Evolutionary conservation across 768 basidiomycete species (phyloP), one percentile per base, ranked within the genome.

Genomic region (Boletus fagicola): DNA sequence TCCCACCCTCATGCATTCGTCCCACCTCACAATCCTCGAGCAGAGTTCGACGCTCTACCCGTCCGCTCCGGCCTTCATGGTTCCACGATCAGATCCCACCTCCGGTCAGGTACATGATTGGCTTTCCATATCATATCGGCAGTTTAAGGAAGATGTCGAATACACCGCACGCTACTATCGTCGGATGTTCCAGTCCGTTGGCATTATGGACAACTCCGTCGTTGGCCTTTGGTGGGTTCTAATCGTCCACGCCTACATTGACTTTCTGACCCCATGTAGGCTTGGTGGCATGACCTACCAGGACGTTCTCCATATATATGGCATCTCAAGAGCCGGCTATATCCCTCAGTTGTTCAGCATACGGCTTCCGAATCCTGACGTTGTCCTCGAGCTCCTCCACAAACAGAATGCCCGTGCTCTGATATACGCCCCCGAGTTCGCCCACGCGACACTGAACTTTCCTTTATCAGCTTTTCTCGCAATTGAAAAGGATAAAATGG

Each of bases 331-430:
- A 65, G 90, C 89, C 7, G 88, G 88, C 5, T 91, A 85, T 69
- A 74, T 89, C 59, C 90, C 90, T 1, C 89, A 91, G 60, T 71
- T 91, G 16, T 88, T 91, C 76, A 88, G 87, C 67, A 74, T 90
- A 59, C 81, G 86, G n/a, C 80, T 91, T 30, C 87, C 90, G 20
- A 89, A 84, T 62, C 84, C 88, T 43, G 76, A 76, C 31, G 83
- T 91, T 42, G 79, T 91, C 65, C 83, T 83, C 62, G 88, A 91
- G 63, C 77, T 92, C 22, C 77, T 92, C 48, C 72, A 69, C n/a
- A 81, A 75, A 67, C 84, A 87, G 49, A 72, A 78, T 42, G 85
- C 88, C 47, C 76, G 77, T 62, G 87, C 85, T 28, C 77, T 91
- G 54, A 76, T 92, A 59, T 82, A 81, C 65, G 87, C 90, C 56